Evolutionary conservation across 306 rosid genomes (phyloP).

Genomic region (Oxytropis ochrocephala): DNA sequence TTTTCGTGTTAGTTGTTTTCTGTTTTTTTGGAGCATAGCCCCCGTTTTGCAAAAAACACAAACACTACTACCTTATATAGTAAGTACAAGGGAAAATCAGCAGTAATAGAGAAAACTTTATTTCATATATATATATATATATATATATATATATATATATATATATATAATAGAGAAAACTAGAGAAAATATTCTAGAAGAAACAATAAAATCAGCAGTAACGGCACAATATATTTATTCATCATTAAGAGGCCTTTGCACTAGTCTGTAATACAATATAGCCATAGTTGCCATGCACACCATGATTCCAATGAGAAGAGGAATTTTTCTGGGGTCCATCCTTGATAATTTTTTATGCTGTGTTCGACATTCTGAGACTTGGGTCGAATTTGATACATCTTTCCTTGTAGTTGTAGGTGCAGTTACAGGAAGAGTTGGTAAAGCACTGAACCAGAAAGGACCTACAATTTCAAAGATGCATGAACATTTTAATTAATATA

Average conservation of each 20-base stretch:
- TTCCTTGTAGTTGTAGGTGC: slow-evolving; percentile 77
- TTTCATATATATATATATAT: too few species aligned
- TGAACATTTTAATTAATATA: neutral
- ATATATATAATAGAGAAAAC: too few species aligned
- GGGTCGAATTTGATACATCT: slow-evolving; percentile 53
- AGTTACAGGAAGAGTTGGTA: slow-evolving; percentile 91
- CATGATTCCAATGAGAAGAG: slow-evolving; percentile 90
- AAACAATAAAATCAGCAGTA: too few species aligned
- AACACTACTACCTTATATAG: too few species aligned
- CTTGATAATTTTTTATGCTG: slow-evolving; percentile 80
- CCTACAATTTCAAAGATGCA: slow-evolving; percentile 52
- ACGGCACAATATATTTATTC: slow-evolving; percentile 37
- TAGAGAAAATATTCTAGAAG: too few species aligned
- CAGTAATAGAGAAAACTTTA: too few species aligned
- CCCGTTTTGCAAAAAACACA: too few species aligned
- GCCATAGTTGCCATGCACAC: slow-evolving; percentile 99
- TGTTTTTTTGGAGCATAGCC: too few species aligned
- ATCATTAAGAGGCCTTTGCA: slow-evolving; percentile 44
- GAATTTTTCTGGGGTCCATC: slow-evolving; percentile 97
- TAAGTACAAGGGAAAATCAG: too few species aligned
- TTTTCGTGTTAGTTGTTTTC: too few species aligned
- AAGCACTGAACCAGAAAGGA: slow-evolving; percentile 88
- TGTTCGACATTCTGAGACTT: slow-evolving; percentile 65
- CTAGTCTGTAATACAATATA: slow-evolving; percentile 96
- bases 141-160: too few species aligned